Percentiles rank a stretch among this genome's conserved stretches.
Conservation (phyloP, 2,329 filamentous ascomycete genomes). For the Venturia effusa region DNA sequence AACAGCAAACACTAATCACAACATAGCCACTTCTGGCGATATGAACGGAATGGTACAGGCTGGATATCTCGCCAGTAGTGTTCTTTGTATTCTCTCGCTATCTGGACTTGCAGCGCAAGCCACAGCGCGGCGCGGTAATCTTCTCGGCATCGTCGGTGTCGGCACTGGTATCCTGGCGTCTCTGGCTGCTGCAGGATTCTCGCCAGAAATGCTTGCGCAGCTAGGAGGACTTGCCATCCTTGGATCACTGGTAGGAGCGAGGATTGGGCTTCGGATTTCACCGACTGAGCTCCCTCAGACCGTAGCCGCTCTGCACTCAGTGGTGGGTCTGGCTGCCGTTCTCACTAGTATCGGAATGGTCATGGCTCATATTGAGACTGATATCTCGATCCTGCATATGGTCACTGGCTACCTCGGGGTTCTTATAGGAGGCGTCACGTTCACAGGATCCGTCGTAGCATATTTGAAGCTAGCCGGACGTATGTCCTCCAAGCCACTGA, state of each 20-base stretch:
- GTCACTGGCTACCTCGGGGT: slow-evolving; percentile 81
- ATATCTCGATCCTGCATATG: slow-evolving; percentile 68
- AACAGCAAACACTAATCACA: not conserved
- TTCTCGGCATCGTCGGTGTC: slow-evolving; percentile 79
- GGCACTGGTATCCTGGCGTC: slow-evolving; percentile 74
- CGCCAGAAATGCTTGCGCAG: slow-evolving; percentile 66
- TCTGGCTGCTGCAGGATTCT: slow-evolving; percentile 69
- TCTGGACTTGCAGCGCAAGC: slow-evolving; percentile 71
- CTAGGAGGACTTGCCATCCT: slow-evolving; percentile 65
- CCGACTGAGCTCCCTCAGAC: slow-evolving; percentile 83
- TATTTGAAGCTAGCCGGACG: slow-evolving; percentile 77
- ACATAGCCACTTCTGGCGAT: slow-evolving; percentile 52
- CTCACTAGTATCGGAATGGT: slow-evolving; percentile 82
- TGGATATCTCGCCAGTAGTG: slow-evolving; percentile 73
- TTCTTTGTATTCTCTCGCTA: slow-evolving; percentile 76
- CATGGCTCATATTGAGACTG: slow-evolving; percentile 53
- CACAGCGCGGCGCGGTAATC: slow-evolving; percentile 75
- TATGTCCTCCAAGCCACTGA: slow-evolving; percentile 67
- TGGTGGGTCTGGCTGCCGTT: slow-evolving; percentile 80
- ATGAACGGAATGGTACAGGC: slow-evolving; percentile 78
- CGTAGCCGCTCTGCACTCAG: slow-evolving; percentile 78
- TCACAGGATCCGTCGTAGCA: slow-evolving; percentile 81
- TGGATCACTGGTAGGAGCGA: slow-evolving; percentile 56
- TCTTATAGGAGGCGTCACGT: slow-evolving; percentile 76
- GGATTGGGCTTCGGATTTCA: slow-evolving; percentile 79